Conservation (phyloP, 441 rosid species). For the Dalechampia spathulata region DNA sequence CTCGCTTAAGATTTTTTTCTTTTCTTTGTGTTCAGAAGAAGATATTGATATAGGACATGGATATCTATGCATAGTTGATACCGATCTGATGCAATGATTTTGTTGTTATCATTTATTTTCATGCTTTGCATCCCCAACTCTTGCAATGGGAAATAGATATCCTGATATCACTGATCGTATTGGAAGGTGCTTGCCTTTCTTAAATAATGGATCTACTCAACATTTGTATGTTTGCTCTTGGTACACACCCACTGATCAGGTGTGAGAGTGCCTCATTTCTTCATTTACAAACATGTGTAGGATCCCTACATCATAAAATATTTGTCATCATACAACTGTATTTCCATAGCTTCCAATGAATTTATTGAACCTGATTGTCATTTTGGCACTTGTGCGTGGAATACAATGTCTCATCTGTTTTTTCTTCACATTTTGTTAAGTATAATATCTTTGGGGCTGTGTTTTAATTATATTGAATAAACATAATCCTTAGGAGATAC, state of each 20-base stretch:
- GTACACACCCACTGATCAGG: neutral
- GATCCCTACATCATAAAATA: neutral
- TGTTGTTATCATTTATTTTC: neutral
- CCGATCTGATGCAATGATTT: neutral
- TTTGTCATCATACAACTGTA: neutral
- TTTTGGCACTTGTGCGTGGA: conserved; percentile 9
- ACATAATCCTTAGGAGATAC: neutral
- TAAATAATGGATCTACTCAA: neutral
- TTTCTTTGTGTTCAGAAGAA: neutral
- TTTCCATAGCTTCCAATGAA: no score
- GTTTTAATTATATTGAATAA: conserved; percentile 6
- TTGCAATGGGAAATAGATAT: conserved; percentile 4
- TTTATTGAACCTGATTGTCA: neutral
- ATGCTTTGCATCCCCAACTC: neutral
- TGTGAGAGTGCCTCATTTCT: no score
- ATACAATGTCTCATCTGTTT: neutral
- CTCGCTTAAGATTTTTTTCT: conserved; percentile 10
- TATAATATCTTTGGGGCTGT: conserved; percentile 3
- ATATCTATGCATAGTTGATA: conserved; percentile 4
- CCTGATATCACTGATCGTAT: neutral
- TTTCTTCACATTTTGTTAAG: neutral
- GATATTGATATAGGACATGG: neutral
- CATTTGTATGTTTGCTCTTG: neutral
- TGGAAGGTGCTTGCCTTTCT: neutral
- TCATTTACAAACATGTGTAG: neutral